Evolutionary conservation across 177 flowering plant genomes (phyloP).

Genomic region (Telopea speciosissima): DNA sequence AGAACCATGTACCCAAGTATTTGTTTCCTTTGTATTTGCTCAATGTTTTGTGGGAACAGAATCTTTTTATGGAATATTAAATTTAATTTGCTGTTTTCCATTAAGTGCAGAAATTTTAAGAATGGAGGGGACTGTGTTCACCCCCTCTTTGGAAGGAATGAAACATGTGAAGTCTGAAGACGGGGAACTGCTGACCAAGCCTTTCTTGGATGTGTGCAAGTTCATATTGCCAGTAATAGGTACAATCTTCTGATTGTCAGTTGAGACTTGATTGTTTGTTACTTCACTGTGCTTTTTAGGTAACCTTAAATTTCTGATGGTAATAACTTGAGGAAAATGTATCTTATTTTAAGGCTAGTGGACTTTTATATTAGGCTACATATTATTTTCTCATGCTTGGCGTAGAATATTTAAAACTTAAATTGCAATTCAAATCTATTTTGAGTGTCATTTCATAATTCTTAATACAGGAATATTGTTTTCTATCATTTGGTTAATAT

Average conservation of each 20-base stretch:
- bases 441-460: no score
- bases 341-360: neutral
- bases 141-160: constrained; percentile 61
- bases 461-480: no score
- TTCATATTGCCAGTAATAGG: constrained; percentile 70
- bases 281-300: neutral
- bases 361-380: neutral
- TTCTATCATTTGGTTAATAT: no score
- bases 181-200: constrained; percentile 68
- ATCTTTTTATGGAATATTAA: neutral
- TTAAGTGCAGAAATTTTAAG: constrained; percentile 6
- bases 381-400: no score
- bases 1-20: neutral
- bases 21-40: neutral
- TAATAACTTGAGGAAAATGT: neutral
- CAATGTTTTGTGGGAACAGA: neutral
- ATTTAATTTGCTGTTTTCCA: neutral
- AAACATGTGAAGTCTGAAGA: constrained; percentile 56
- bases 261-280: neutral
- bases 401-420: no score
- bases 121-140: constrained; percentile 77
- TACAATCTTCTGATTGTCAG: constrained; percentile 14
- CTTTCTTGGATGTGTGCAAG: constrained; percentile 90
- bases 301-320: neutral
- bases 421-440: no score